Evolutionary conservation across 83 land plant species (phyloP).

Genomic region (Isoetes engelmannii): DNA sequence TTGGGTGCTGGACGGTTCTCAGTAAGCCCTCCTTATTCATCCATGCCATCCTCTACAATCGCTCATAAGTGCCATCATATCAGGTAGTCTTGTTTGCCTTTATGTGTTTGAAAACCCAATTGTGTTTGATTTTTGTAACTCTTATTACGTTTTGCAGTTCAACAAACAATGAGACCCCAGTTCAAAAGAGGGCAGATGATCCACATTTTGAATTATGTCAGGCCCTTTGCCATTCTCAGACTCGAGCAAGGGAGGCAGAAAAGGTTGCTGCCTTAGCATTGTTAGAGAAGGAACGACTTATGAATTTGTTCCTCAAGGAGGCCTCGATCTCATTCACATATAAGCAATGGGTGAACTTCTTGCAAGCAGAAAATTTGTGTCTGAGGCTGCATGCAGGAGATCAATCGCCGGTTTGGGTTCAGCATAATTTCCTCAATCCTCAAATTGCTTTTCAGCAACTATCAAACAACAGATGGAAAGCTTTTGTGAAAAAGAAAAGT

Average conservation of each 20-base stretch:
- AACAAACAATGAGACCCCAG: conserved; percentile 6
- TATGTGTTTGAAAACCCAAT: neutral
- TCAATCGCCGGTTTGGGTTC: conserved; percentile 2
- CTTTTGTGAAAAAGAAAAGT: neutral
- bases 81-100: neutral
- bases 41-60: neutral
- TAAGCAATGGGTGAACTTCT: conserved; percentile 54
- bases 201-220: conserved; percentile 45
- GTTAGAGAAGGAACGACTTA: conserved; percentile 43
- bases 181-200: conserved; percentile 19
- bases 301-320: conserved; percentile 46
- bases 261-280: conserved; percentile 50
- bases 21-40: neutral
- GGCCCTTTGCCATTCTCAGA: conserved; percentile 77
- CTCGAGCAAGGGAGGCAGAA: conserved; percentile 81
- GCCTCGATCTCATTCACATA: conserved; percentile 64
- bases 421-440: neutral
- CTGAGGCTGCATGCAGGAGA: conserved; percentile 38
- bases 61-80: neutral
- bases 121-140: neutral
- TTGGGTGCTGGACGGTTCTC: neutral
- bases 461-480: neutral
- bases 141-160: neutral
- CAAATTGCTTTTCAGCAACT: neutral
- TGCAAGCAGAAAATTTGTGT: conserved; percentile 48